Percentiles rank a stretch among this genome's conserved stretches.
phyloP scores from a whole-genome alignment of 768 basidiomycete species.

The Amanita rimosa region DNA sequence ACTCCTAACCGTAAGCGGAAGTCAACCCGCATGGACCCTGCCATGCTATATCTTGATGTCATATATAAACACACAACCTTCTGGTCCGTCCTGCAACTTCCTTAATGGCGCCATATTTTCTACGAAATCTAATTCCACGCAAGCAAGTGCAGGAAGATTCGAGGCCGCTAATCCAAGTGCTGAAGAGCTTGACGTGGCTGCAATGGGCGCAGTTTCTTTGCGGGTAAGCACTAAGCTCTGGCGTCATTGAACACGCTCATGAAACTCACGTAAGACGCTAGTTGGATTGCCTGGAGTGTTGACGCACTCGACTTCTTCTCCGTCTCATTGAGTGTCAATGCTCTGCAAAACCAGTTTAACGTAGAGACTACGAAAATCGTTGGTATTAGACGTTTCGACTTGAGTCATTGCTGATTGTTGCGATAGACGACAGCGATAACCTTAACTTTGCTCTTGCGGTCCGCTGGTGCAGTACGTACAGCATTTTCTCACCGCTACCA shows the following conservation, averaged over 20 bases:
- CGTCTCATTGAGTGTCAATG: constrained; percentile 15
- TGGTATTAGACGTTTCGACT: constrained; percentile 1
- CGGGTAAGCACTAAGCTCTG: constrained; percentile 38
- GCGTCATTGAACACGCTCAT: not conserved
- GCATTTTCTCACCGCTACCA: not conserved
- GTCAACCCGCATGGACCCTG: no score
- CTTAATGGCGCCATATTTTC: constrained; percentile 38
- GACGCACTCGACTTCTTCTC: constrained; percentile 20
- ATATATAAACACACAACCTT: not conserved
- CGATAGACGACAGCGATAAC: constrained; percentile 72
- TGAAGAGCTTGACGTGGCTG: constrained; percentile 30
- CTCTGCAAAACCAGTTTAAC: constrained; percentile 13
- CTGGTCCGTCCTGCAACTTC: no score
- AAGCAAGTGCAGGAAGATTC: constrained; percentile 22
- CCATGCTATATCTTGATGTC: not conserved
- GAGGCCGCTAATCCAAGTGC: constrained; percentile 29
- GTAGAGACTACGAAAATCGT: constrained; percentile 14
- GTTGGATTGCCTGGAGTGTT: constrained; percentile 19
- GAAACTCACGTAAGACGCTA: constrained; percentile 1
- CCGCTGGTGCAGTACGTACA: constrained; percentile 50
- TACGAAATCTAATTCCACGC: constrained; percentile 27
- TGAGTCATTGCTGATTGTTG: not conserved
- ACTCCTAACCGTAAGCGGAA: no score
- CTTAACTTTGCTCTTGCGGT: constrained; percentile 85
- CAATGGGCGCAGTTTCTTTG: constrained; percentile 49